phyloP scores from a whole-genome alignment of 257 asterid species.

The Solanum chmielewskii region DNA sequence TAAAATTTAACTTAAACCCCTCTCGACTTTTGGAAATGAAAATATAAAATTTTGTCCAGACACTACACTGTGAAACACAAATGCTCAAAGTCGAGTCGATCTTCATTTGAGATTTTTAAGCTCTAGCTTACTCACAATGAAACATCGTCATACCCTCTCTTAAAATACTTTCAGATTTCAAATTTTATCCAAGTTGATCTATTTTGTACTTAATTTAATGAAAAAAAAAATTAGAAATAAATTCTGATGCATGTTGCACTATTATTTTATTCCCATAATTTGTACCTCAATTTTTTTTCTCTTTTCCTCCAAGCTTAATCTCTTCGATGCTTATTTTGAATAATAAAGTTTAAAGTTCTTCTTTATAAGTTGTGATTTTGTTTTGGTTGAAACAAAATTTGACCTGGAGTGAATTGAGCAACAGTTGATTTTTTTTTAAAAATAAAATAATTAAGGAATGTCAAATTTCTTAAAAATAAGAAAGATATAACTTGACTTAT shows the following conservation, averaged over 20 bases:
- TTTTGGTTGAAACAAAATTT: neutral
- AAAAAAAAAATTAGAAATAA: too few species aligned
- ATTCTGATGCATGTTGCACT: neutral
- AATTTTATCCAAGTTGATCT: neutral
- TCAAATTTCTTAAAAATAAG: too few species aligned
- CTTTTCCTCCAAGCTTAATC: neutral
- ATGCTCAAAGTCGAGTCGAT: neutral
- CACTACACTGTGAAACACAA: neutral
- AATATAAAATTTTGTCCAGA: neutral
- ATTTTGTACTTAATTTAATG: neutral
- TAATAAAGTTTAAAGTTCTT: neutral
- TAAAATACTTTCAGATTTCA: too few species aligned
- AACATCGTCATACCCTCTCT: neutral
- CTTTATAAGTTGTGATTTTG: neutral
- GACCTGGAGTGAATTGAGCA: neutral
- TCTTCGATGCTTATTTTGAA: neutral
- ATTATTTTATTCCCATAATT: too few species aligned
- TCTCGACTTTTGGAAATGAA: neutral
- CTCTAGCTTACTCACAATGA: neutral
- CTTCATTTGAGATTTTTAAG: neutral
- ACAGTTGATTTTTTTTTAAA: neutral
- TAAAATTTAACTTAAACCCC: neutral
- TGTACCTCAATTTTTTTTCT: neutral
- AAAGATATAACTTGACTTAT: too few species aligned
- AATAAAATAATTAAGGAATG: too few species aligned